Evolutionary conservation across 352 stramenopile genomes (phyloP).

Genomic region (Achlya hypogyna): DNA sequence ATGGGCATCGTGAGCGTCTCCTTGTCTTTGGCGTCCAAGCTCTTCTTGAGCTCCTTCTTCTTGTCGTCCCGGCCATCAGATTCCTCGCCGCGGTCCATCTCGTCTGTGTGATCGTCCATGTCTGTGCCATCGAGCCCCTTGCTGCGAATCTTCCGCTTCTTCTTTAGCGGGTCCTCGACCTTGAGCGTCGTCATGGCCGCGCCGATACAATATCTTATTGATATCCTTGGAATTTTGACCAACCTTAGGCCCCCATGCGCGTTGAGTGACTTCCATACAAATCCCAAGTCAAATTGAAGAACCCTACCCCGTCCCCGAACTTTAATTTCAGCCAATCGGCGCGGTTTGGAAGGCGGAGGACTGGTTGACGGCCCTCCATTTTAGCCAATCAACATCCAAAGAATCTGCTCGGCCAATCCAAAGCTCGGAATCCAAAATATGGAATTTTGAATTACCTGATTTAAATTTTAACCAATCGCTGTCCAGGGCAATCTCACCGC

Average conservation of each 20-base stretch:
- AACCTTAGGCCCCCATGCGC: slow-evolving; percentile 12
- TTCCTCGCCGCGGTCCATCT: not conserved
- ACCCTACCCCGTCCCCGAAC: slow-evolving; percentile 18
- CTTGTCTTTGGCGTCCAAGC: slow-evolving; percentile 4
- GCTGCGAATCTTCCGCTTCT: slow-evolving; percentile 17
- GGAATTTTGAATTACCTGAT: slow-evolving; percentile 16
- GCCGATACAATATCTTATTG: slow-evolving; percentile 14
- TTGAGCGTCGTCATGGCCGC: slow-evolving; percentile 11
- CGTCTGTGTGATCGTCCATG: not conserved
- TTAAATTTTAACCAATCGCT: slow-evolving; percentile 20
- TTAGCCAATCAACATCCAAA: slow-evolving; percentile 11
- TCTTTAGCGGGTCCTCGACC: slow-evolving; percentile 4
- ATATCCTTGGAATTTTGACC: slow-evolving; percentile 23
- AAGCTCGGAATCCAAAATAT: slow-evolving; percentile 4
- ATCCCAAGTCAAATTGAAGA: slow-evolving; percentile 8
- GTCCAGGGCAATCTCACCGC: not conserved
- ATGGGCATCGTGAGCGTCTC: slow-evolving; percentile 14
- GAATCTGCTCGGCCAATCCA: not conserved
- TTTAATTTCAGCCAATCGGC: slow-evolving; percentile 20
- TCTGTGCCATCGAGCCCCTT: not conserved
- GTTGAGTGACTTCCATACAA: slow-evolving; percentile 18
- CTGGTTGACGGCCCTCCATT: slow-evolving; percentile 10
- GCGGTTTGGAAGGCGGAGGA: slow-evolving; percentile 2
- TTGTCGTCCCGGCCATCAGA: slow-evolving; percentile 4
- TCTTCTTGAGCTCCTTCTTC: slow-evolving; percentile 5